Evolutionary conservation across 78 protist species (phyloP).

Genomic region (Acrasis kona): DNA sequence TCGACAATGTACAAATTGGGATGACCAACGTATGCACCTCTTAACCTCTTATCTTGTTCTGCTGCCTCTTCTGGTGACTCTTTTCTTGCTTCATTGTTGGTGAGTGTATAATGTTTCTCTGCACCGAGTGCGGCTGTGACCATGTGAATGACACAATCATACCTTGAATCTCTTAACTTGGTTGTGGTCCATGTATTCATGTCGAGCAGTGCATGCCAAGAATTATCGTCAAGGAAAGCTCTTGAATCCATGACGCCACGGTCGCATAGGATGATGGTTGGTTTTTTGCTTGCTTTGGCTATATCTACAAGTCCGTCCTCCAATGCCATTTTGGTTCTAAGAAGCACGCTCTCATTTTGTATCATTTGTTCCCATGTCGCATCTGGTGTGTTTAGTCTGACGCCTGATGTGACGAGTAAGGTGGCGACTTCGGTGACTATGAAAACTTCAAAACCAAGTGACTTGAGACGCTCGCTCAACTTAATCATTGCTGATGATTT

Average conservation of each 20-base stretch:
- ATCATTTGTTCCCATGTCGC: no score
- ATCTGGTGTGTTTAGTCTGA: no score
- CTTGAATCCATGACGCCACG: slow-evolving; percentile 35
- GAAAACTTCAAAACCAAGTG: slow-evolving; percentile 1
- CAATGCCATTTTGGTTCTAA: neutral
- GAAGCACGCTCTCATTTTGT: no score
- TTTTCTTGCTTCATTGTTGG: slow-evolving; percentile 22
- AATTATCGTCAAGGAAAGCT: neutral
- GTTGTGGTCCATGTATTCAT: neutral
- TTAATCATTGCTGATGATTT: slow-evolving; percentile 13
- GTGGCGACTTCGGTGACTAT: slow-evolving; percentile 19
- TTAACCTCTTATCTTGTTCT: slow-evolving; percentile 1
- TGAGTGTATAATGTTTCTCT: slow-evolving; percentile 16
- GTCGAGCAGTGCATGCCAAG: neutral
- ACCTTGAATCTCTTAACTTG: slow-evolving; percentile 16
- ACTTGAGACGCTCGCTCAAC: slow-evolving; percentile 1
- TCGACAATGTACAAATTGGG: slow-evolving; percentile 18
- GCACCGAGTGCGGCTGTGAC: slow-evolving; percentile 54
- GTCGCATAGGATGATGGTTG: slow-evolving; percentile 26
- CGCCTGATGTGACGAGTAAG: neutral
- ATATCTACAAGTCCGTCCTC: slow-evolving; percentile 12
- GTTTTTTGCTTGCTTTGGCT: neutral
- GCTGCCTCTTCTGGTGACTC: slow-evolving; percentile 29
- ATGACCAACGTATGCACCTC: slow-evolving; percentile 14
- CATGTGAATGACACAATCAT: slow-evolving; percentile 43